phyloP scores from a whole-genome alignment of 2,329 filamentous ascomycete species.

The Atkinsonella hypoxylon region DNA sequence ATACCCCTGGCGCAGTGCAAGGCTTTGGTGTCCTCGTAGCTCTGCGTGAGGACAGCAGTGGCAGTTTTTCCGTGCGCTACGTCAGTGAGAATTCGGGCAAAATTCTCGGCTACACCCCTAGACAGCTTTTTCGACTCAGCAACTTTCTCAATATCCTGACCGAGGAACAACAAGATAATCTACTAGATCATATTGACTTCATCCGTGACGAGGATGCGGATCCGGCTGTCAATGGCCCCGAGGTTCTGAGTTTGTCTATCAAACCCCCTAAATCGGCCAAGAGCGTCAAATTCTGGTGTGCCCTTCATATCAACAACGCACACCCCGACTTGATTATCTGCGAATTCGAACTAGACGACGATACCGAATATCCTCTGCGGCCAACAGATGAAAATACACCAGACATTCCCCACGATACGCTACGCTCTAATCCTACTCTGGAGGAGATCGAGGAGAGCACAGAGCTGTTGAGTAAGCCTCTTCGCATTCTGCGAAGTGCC shows the following conservation, averaged over 20 bases:
- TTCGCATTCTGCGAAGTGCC: slow-evolving; percentile 65
- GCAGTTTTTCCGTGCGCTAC: slow-evolving; percentile 56
- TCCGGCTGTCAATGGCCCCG: slow-evolving; percentile 62
- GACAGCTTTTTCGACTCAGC: slow-evolving; percentile 58
- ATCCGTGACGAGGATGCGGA: slow-evolving; percentile 74
- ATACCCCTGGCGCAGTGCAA: slow-evolving; percentile 73
- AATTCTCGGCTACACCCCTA: slow-evolving; percentile 66
- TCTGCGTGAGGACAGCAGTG: slow-evolving; percentile 57
- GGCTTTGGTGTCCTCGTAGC: slow-evolving; percentile 68
- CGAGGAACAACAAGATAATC: slow-evolving; percentile 72
- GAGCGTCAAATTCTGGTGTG: slow-evolving; percentile 70
- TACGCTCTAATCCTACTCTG: slow-evolving; percentile 58
- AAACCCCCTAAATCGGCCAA: slow-evolving; percentile 40
- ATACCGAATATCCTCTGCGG: slow-evolving; percentile 54
- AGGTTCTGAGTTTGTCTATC: slow-evolving; percentile 72
- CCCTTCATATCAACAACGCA: slow-evolving; percentile 61
- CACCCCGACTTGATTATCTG: slow-evolving; percentile 67
- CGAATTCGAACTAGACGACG: slow-evolving; percentile 81
- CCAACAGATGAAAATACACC: slow-evolving; percentile 47
- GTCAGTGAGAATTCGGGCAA: slow-evolving; percentile 70
- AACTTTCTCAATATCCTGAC: slow-evolving; percentile 76
- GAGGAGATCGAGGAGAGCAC: slow-evolving; percentile 70
- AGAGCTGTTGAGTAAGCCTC: slow-evolving; percentile 59
- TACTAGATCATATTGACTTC: slow-evolving; percentile 80
- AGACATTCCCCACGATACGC: slow-evolving; percentile 58